Evolutionary conservation across 768 basidiomycete genomes (phyloP).

Genomic region (Dioszegia crocea): DNA sequence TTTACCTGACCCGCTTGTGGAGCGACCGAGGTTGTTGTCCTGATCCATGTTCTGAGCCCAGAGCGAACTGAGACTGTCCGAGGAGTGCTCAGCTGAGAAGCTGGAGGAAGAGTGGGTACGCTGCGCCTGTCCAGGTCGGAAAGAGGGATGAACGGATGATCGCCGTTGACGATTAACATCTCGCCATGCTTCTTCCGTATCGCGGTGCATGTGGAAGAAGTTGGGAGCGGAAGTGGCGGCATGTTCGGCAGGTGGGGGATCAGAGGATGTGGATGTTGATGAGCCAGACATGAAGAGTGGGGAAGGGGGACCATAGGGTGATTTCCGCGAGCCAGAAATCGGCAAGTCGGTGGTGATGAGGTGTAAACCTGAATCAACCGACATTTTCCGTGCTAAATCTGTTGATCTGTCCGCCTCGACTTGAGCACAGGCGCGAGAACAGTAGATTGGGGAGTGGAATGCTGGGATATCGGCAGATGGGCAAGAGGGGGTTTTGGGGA

Average conservation of each 20-base stretch:
- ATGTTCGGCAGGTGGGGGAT: slow-evolving; percentile 9
- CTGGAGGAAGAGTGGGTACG: background rate
- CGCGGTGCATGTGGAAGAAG: slow-evolving; percentile 36
- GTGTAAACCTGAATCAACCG: slow-evolving; percentile 14
- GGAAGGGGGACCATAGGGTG: slow-evolving; percentile 34
- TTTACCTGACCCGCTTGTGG: slow-evolving; percentile 20
- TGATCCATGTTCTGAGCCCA: slow-evolving; percentile 14
- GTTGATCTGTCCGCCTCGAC: slow-evolving; percentile 29
- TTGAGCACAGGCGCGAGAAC: slow-evolving; percentile 33
- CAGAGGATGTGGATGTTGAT: slow-evolving; percentile 32
- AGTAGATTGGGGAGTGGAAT: slow-evolving; percentile 37
- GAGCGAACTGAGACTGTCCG: slow-evolving; percentile 28
- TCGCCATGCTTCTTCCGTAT: slow-evolving; percentile 41
- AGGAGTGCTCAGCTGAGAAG: slow-evolving; percentile 13
- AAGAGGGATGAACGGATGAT: slow-evolving; percentile 27
- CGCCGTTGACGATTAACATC: slow-evolving; percentile 29
- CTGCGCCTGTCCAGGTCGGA: slow-evolving; percentile 10
- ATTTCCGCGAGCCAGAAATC: slow-evolving; percentile 14
- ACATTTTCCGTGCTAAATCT: slow-evolving; percentile 22
- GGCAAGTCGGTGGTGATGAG: slow-evolving; percentile 15
- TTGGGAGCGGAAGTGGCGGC: slow-evolving; percentile 37
- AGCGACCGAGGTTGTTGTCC: slow-evolving; percentile 18
- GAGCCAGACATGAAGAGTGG: slow-evolving; percentile 40
- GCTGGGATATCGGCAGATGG: slow-evolving; percentile 3
- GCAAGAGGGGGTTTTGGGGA: background rate